Evolutionary conservation across 164 flowering plant genomes (phyloP).

Genomic region (Houttuynia cordata): DNA sequence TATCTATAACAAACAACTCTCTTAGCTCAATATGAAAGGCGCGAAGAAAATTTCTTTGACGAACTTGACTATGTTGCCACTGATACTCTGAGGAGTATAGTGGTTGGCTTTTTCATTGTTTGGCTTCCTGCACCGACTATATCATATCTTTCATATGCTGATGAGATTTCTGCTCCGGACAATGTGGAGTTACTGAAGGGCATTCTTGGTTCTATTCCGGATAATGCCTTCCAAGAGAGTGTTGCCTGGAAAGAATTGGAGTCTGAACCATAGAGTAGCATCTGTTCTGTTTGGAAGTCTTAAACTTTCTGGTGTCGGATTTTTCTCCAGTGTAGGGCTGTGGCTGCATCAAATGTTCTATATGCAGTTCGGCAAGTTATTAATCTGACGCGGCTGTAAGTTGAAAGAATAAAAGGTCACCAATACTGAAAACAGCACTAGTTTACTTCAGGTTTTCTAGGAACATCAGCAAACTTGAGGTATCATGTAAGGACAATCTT

Average conservation of each 20-base stretch:
- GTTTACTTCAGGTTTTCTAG: constrained; percentile 75
- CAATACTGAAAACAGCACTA: constrained; percentile 72
- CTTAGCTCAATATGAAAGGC: constrained; percentile 83
- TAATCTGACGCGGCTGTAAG: constrained; percentile 26
- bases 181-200: constrained; percentile 50
- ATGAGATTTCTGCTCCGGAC: constrained; percentile 33
- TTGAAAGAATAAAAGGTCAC: constrained; percentile 53
- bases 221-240: constrained; percentile 89
- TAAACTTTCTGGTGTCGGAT: constrained; percentile 79
- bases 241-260: constrained; percentile 80
- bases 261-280: constrained; percentile 58
- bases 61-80: constrained; percentile 94
- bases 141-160: constrained; percentile 67
- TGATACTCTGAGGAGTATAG: constrained; percentile 66
- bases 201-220: constrained; percentile 90
- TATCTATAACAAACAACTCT: constrained; percentile 87
- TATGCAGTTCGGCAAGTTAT: constrained; percentile 39
- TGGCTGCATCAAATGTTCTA: constrained; percentile 61
- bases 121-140: constrained; percentile 99
- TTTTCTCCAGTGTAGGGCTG: constrained; percentile 83
- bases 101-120: constrained; percentile 92
- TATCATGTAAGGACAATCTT: constrained; percentile 81
- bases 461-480: constrained; percentile 89
- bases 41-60: constrained; percentile 79
- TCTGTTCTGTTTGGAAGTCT: constrained; percentile 81